phyloP scores from a whole-genome alignment of 2,329 filamentous ascomycete species.

The Botrytis medusae region DNA sequence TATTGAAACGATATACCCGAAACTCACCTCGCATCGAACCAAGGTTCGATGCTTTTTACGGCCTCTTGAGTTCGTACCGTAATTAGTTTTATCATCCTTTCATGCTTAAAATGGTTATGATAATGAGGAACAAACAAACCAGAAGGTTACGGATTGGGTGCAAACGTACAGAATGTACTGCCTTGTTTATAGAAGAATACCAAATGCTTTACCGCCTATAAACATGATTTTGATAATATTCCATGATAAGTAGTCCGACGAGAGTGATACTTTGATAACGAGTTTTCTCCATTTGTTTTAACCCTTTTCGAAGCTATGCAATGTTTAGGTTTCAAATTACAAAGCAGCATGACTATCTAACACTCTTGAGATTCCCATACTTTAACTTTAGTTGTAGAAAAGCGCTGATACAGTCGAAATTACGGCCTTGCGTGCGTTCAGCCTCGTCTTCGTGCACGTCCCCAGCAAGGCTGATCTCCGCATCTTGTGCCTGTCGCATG shows the following conservation, averaged over 20 bases:
- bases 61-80: constrained; percentile 4
- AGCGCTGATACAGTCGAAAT: background rate
- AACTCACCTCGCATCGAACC: constrained; percentile 4
- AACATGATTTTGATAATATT: background rate
- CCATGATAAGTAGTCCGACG: background rate
- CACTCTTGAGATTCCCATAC: background rate
- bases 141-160: constrained; percentile 13
- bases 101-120: constrained; percentile 18
- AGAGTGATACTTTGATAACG: background rate
- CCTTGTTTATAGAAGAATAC: constrained; percentile 19
- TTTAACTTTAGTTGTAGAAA: background rate
- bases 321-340: background rate
- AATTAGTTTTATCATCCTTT: constrained; percentile 9
- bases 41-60: constrained; percentile 10
- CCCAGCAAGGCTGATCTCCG: constrained; percentile 10
- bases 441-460: constrained; percentile 16
- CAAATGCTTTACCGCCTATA: constrained; percentile 5
- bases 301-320: background rate
- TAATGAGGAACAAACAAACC: constrained; percentile 14
- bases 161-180: constrained; percentile 11
- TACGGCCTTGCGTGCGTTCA: background rate
- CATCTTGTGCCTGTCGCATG: constrained; percentile 16
- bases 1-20: constrained; percentile 5
- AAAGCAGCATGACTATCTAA: background rate
- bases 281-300: background rate